Evolutionary conservation across 441 rosid species (phyloP).

Genomic region (Gossypium schwendimanii): DNA sequence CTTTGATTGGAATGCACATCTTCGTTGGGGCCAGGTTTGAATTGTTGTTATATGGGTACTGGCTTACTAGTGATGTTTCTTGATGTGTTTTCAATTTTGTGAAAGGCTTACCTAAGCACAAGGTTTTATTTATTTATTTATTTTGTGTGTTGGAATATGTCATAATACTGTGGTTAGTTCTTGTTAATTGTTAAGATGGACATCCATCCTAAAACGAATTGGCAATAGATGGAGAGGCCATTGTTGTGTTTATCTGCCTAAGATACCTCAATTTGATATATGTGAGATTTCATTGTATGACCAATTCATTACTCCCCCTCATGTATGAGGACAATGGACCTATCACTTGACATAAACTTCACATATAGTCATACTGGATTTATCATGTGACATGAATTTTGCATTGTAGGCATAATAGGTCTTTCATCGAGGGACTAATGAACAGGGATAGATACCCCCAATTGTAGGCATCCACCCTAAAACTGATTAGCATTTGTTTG

Average conservation of each 20-base stretch:
- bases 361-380: neutral
- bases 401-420: neutral
- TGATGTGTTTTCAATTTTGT: neutral
- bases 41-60: neutral
- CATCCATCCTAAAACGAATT: neutral
- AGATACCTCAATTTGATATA: neutral
- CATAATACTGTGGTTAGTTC: neutral
- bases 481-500: neutral
- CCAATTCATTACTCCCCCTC: neutral
- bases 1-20: neutral
- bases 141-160: neutral
- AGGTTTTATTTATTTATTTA: neutral
- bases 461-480: neutral
- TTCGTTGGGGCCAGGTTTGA: neutral
- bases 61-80: conserved; percentile 19
- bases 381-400: neutral
- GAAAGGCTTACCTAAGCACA: neutral
- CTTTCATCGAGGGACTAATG: neutral
- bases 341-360: neutral
- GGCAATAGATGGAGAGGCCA: neutral
- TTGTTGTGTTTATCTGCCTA: neutral
- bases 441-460: neutral
- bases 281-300: neutral
- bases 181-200: neutral
- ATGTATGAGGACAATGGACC: neutral